phyloP scores from a whole-genome alignment of 805 yeast species.

The Clavispora phyllophila region DNA sequence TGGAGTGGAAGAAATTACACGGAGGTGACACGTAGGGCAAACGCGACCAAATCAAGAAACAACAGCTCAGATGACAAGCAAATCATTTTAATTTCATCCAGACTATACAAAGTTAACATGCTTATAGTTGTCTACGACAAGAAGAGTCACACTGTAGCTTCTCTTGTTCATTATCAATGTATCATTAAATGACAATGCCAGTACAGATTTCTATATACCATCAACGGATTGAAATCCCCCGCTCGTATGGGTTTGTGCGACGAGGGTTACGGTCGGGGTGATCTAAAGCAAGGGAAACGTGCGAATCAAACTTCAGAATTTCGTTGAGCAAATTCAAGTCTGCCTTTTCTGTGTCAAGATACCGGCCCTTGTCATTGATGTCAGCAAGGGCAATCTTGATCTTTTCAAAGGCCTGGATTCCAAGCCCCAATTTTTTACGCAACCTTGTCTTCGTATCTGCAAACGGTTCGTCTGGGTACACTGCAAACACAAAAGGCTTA shows the following conservation, averaged over 20 bases:
- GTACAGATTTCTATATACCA: neutral
- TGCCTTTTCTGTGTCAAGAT: conserved; percentile 47
- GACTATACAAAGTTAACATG: no score
- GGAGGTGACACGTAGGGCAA: no score
- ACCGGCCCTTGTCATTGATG: conserved; percentile 33
- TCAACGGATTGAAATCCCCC: conserved; percentile 36
- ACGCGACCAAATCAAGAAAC: no score
- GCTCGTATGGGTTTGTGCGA: conserved; percentile 31
- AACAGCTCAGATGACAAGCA: no score
- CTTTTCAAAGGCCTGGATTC: conserved; percentile 74
- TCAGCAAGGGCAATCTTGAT: conserved; percentile 60
- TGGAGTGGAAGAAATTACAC: conserved; percentile 7
- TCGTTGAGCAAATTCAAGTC: conserved; percentile 53
- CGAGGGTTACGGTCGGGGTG: conserved; percentile 76
- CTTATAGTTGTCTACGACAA: no score
- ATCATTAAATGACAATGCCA: conserved; percentile 2
- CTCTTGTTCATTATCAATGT: neutral
- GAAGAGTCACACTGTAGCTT: no score
- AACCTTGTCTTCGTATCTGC: conserved; percentile 61
- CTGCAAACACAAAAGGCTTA: conserved; percentile 76
- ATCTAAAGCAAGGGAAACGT: conserved; percentile 69
- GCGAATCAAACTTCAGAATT: conserved; percentile 33
- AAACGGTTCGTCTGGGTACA: conserved; percentile 63
- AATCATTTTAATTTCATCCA: no score
- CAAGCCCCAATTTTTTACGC: conserved; percentile 65